Percentiles rank a stretch among this genome's conserved stretches.
Evolutionary conservation across 805 yeast genomes (phyloP).

Genomic region (Candida odintsovae): DNA sequence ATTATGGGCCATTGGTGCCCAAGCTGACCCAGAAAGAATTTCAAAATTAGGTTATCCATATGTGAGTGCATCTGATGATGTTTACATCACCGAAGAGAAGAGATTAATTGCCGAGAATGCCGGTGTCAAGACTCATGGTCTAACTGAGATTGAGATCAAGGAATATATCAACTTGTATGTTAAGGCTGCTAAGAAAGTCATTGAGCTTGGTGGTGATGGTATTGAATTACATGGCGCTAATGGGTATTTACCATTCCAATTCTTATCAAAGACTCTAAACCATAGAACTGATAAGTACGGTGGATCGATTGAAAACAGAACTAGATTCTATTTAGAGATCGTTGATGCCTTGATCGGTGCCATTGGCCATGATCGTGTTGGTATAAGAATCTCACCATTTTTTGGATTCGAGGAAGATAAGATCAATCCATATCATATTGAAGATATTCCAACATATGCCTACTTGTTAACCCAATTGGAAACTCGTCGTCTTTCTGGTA

Average conservation of each 20-base stretch:
- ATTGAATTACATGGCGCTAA: constrained; percentile 37
- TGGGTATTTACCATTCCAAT: constrained; percentile 35
- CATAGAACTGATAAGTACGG: constrained; percentile 38
- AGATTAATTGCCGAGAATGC: constrained; percentile 29
- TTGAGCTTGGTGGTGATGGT: constrained; percentile 34
- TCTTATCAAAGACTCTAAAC: constrained; percentile 28
- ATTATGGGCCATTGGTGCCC: constrained; percentile 42
- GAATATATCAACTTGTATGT: constrained; percentile 23
- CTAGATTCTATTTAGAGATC: constrained; percentile 36
- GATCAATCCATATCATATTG: neutral
- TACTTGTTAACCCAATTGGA: constrained; percentile 37
- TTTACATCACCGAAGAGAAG: constrained; percentile 29
- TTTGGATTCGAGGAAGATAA: constrained; percentile 32
- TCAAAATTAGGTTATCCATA: constrained; percentile 31
- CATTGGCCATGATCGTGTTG: neutral
- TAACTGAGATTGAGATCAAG: constrained; percentile 29
- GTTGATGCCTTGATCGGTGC: constrained; percentile 33
- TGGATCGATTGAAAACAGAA: constrained; percentile 37
- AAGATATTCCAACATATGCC: constrained; percentile 29
- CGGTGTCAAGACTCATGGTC: constrained; percentile 25
- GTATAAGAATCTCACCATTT: constrained; percentile 34
- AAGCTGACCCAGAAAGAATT: constrained; percentile 31
- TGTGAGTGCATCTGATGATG: constrained; percentile 34
- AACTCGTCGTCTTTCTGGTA: constrained; percentile 29
- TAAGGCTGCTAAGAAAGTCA: constrained; percentile 28